Evolutionary conservation across 1,139 yeast species (phyloP), one percentile per base, ranked within the genome.

Genomic region (Magnusiomyces magnusii): DNA sequence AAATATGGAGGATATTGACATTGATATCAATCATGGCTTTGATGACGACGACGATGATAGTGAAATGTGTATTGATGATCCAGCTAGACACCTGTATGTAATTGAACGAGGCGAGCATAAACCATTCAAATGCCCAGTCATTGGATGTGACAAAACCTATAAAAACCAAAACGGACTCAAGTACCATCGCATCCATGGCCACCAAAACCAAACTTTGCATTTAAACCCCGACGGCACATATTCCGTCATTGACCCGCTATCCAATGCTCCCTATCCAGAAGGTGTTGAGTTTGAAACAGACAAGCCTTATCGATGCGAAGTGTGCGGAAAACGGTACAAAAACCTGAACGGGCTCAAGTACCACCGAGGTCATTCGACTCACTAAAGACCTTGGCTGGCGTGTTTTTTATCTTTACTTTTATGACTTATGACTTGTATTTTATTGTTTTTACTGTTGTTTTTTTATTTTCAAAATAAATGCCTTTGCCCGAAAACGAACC

Each of bases 301-400:
- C 76, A 95, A 95, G 76, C 99, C 99, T 42, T 93, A 93, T 73
- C 81, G 97, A 69, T 93, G 99, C 75, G 98, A 93, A 73, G 97
- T 93, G 53, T 93, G 99, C 75, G 98, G 98, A 59, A 95, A 93
- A 76, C 79, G 99, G 60, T 93, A 93, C 76, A 93, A 95, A 80
- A 93, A 93, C 71, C 79, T 93, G 69, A 93, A 93, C 73, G 99
- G 99, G 42, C 80, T 93, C 73, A 93, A 93, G 75, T 93, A 93
- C 73, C 99, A 93, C 73, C 83, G 98, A 67, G 98, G 97, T 28
- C 99, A 93, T 74, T 87, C 98, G 25, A 92, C 98, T 52, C 98
- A 93, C 78, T 92, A 74, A 75, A 52, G 99, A 93, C 72, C 36
- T 31, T 31, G 36, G 36, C n/a, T n/a, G n/a, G n/a, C n/a, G n/a